Percentiles rank a stretch among this genome's conserved stretches.
phyloP scores from a whole-genome alignment of 805 yeast genomes.

The Aciculoconidium aculeatum region DNA sequence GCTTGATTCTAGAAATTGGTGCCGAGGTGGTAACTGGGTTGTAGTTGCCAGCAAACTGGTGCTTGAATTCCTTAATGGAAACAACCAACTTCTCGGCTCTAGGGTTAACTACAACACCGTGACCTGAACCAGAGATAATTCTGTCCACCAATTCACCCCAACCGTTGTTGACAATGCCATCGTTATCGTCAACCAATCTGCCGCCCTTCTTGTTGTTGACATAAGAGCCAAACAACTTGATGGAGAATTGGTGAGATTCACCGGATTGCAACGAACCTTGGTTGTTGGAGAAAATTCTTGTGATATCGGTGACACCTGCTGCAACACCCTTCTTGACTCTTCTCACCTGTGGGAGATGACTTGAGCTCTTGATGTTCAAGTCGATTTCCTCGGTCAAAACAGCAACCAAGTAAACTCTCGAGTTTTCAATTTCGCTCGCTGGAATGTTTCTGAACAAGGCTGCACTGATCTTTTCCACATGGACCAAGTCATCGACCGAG shows the following conservation, averaged over 20 bases:
- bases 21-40: slow-evolving; percentile 30
- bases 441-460: slow-evolving; percentile 78
- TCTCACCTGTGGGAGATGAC: slow-evolving; percentile 24
- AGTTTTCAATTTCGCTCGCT: slow-evolving; percentile 52
- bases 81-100: slow-evolving; percentile 68
- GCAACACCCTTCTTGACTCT: slow-evolving; percentile 73
- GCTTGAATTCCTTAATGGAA: slow-evolving; percentile 68
- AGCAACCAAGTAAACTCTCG: slow-evolving; percentile 71
- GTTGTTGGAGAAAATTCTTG: slow-evolving; percentile 65
- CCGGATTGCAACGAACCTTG: slow-evolving; percentile 57
- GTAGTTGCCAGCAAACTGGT: slow-evolving; percentile 26
- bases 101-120: slow-evolving; percentile 76
- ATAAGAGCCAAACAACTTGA: slow-evolving; percentile 68
- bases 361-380: slow-evolving; percentile 27
- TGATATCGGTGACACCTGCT: slow-evolving; percentile 82
- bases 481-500: slow-evolving; percentile 48
- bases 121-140: slow-evolving; percentile 66
- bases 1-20: slow-evolving; percentile 61
- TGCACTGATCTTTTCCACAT: slow-evolving; percentile 65
- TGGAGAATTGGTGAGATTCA: slow-evolving; percentile 62
- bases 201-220: slow-evolving; percentile 39
- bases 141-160: slow-evolving; percentile 87
- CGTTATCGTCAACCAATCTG: slow-evolving; percentile 11
- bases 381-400: slow-evolving; percentile 66
- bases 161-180: slow-evolving; percentile 47